Percentiles rank a stretch among this genome's conserved stretches.
These are phyloP conservation scores for Spathaspora arborariae DNA, from an alignment of 805 yeast genomes.

Conservation along the genomic window DNA sequence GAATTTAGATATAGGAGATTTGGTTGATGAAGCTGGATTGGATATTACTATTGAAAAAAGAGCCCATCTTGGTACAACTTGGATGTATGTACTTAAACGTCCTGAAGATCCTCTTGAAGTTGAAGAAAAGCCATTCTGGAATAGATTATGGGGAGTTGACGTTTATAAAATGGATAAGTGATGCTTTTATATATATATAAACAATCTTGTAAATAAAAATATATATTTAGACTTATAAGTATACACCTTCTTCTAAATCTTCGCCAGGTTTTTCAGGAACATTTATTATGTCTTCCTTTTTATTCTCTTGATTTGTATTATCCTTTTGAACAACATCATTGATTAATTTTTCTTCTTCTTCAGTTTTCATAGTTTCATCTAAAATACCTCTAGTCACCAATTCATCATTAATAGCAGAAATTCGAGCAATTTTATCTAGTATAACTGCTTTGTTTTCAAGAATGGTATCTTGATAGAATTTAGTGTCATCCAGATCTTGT, in stretches of 20 bases:
- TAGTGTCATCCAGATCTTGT: slow-evolving; percentile 42
- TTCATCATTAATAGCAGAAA: slow-evolving; percentile 45
- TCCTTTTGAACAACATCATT: neutral
- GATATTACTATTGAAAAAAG: slow-evolving; percentile 77
- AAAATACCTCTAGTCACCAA: slow-evolving; percentile 37
- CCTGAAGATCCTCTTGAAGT: slow-evolving; percentile 58
- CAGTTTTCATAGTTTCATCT: slow-evolving; percentile 2
- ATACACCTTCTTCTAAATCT: slow-evolving; percentile 12
- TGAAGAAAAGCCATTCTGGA: slow-evolving; percentile 40
- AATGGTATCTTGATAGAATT: slow-evolving; percentile 51
- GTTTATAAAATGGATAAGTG: slow-evolving; percentile 7
- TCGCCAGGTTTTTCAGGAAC: neutral
- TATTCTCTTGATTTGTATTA: neutral
- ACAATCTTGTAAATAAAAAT: neutral
- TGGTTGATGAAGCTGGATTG: slow-evolving; percentile 78
- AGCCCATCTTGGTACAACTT: slow-evolving; percentile 89
- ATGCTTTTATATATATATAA: slow-evolving; percentile 9
- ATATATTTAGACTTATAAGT: slow-evolving; percentile 11
- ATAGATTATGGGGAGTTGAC: slow-evolving; percentile 38
- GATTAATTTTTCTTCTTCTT: slow-evolving; percentile 5
- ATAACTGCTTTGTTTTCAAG: slow-evolving; percentile 56
- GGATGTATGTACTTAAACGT: slow-evolving; percentile 74
- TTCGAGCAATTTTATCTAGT: slow-evolving; percentile 44
- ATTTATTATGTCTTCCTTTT: neutral
- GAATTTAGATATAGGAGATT: slow-evolving; percentile 90